These are phyloP conservation scores for Spatholobus suberectus DNA, from an alignment of 306 rosid species.

Conservation along the genomic window DNA sequence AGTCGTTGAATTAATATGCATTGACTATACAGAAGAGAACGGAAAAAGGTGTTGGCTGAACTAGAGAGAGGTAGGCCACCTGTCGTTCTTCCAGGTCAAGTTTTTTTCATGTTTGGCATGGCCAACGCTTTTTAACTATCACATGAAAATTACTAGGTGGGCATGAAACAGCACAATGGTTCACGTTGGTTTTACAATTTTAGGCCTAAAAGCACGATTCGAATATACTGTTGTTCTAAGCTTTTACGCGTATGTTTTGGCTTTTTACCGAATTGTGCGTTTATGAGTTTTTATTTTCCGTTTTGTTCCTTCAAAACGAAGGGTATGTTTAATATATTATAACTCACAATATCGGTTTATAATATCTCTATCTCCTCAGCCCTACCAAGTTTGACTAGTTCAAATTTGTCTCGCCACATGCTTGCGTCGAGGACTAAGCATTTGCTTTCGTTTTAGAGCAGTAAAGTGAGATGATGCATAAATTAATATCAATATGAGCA, in stretches of 20 bases:
- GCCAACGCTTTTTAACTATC: slow-evolving; percentile 12
- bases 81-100: neutral
- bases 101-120: neutral
- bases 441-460: neutral
- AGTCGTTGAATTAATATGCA: slow-evolving; percentile 6
- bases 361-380: neutral
- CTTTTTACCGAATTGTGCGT: neutral
- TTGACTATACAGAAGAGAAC: slow-evolving; percentile 13
- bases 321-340: neutral
- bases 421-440: no score
- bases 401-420: no score
- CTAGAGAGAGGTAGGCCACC: slow-evolving; percentile 38
- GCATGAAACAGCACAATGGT: neutral
- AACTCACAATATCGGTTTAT: no score
- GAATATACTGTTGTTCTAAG: neutral
- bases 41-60: neutral
- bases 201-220: slow-evolving; percentile 5
- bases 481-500: neutral
- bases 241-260: neutral
- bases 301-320: neutral
- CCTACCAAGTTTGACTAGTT: neutral
- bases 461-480: neutral
- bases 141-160: slow-evolving; percentile 1
- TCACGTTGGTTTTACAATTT: neutral
- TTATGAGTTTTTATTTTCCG: neutral